Conservation (phyloP, 352 stramenopile genomes). For the Globisporangium canariense region DNA sequence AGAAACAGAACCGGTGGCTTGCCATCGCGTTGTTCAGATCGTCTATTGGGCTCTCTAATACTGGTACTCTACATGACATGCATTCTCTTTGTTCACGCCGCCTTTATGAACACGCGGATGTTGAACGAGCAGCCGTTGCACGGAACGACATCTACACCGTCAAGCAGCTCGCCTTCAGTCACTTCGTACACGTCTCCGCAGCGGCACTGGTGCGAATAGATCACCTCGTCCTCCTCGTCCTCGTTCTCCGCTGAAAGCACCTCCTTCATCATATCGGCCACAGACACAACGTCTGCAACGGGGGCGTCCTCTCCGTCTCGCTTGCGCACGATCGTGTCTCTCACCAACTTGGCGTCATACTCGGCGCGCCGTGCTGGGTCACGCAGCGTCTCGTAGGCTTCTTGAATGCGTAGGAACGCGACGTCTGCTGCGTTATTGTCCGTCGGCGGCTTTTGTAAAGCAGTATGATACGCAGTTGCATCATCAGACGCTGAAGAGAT, state of each 20-base stretch:
- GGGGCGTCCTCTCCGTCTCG: conserved; percentile 46
- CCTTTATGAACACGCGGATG: conserved; percentile 54
- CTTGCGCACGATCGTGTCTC: conserved; percentile 29
- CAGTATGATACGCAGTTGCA: neutral
- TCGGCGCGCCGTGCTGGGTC: conserved; percentile 30
- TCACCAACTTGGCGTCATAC: conserved; percentile 56
- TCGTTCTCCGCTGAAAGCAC: conserved; percentile 23
- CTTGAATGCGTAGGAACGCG: conserved; percentile 56
- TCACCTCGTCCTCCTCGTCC: conserved; percentile 38
- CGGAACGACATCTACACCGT: conserved; percentile 64
- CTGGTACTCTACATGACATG: neutral
- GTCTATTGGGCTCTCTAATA: neutral
- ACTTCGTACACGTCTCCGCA: conserved; percentile 79
- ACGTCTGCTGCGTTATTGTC: conserved; percentile 17
- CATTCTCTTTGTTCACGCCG: conserved; percentile 17
- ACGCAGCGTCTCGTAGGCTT: conserved; percentile 67
- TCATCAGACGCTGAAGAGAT: too few relatives aligned
- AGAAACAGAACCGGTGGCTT: neutral
- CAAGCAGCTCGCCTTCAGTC: conserved; percentile 49
- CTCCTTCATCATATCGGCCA: conserved; percentile 44
- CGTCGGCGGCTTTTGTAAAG: neutral
- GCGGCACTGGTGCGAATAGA: conserved; percentile 61
- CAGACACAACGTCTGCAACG: conserved; percentile 60
- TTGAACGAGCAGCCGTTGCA: conserved; percentile 81
- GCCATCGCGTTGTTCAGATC: neutral